These are phyloP conservation scores for Aspergillus amoenus DNA, from an alignment of 2,329 filamentous ascomycete species.

Conservation along the genomic window DNA sequence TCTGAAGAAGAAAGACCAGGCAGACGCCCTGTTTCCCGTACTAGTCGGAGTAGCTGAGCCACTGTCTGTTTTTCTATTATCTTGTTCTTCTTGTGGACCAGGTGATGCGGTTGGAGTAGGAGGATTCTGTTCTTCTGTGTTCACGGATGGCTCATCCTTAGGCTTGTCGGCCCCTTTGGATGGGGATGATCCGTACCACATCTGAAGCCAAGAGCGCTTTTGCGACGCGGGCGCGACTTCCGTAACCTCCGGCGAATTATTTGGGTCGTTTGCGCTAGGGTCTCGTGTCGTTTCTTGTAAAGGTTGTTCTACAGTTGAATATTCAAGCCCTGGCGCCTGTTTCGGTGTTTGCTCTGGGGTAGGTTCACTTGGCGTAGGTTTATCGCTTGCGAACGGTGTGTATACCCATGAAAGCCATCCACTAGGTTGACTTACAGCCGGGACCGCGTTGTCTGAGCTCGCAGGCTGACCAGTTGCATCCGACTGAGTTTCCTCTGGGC, in stretches of 20 bases:
- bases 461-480: constrained; percentile 12
- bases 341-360: constrained; percentile 14
- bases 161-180: constrained; percentile 26
- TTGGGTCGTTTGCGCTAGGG: constrained; percentile 11
- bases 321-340: not conserved
- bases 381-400: constrained; percentile 18
- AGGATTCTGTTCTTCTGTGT: constrained; percentile 13
- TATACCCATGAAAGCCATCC: constrained; percentile 44
- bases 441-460: constrained; percentile 10
- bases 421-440: constrained; percentile 20
- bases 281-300: constrained; percentile 15
- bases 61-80: constrained; percentile 19
- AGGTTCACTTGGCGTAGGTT: constrained; percentile 9
- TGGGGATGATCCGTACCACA: constrained; percentile 39
- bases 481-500: constrained; percentile 19
- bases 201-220: constrained; percentile 47
- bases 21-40: constrained; percentile 29
- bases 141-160: constrained; percentile 16
- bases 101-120: constrained; percentile 12
- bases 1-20: constrained; percentile 45
- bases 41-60: constrained; percentile 23
- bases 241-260: constrained; percentile 11
- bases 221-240: constrained; percentile 23
- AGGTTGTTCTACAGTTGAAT: constrained; percentile 8
- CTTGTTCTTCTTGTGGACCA: constrained; percentile 16